These are phyloP conservation scores for Laburnicola sp. DNA, from an alignment of 2,329 filamentous ascomycete species.

Conservation along the genomic window DNA sequence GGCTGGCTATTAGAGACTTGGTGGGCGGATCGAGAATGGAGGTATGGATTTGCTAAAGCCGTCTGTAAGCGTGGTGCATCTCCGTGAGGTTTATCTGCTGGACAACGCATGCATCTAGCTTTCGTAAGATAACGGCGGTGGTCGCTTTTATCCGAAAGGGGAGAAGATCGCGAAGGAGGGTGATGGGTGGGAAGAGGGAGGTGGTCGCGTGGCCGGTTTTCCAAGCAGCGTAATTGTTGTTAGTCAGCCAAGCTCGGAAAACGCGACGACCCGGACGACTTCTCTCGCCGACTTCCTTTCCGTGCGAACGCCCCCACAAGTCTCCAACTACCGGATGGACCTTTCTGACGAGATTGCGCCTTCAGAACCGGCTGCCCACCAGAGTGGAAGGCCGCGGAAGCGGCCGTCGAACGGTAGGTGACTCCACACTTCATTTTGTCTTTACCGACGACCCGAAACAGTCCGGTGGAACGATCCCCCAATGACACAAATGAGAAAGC, in stretches of 20 bases:
- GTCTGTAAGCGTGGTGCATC: no score
- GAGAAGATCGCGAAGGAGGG: not conserved
- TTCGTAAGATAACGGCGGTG: not conserved
- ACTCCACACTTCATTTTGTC: not conserved
- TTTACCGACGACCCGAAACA: constrained; percentile 9
- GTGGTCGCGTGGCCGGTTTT: constrained; percentile 3
- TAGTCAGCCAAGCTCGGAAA: not conserved
- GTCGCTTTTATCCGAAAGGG: no score
- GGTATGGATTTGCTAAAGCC: no score
- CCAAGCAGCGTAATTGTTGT: not conserved
- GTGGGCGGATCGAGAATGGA: no score
- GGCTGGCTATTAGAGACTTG: no score
- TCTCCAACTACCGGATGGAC: constrained; percentile 11
- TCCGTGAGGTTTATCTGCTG: no score
- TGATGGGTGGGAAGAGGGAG: not conserved
- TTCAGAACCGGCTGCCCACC: constrained; percentile 2
- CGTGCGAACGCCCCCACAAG: not conserved
- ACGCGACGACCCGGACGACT: not conserved
- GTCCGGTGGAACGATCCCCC: not conserved
- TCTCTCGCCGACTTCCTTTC: not conserved
- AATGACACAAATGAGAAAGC: not conserved
- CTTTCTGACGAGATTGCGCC: constrained; percentile 5
- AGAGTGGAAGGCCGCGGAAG: constrained; percentile 21
- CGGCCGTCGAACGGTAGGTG: constrained; percentile 32
- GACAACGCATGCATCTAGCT: not conserved